These are phyloP conservation scores for Colletotrichum chrysophilum DNA, from an alignment of 2,329 filamentous ascomycete species.

Conservation along the genomic window DNA sequence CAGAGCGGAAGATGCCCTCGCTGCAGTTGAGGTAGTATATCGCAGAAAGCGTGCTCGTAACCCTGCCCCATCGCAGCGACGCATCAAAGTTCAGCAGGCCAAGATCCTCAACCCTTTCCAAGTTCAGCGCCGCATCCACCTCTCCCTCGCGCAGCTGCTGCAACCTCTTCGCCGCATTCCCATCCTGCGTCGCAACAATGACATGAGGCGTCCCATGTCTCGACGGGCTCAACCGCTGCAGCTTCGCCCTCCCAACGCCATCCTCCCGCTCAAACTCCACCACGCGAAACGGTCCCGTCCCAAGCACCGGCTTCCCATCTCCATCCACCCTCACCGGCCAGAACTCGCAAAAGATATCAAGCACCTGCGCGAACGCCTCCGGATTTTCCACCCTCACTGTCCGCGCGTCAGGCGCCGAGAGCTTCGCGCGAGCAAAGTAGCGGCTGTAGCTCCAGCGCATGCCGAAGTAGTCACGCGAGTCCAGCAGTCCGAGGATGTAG, in stretches of 20 bases:
- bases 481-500: neutral
- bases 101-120: neutral
- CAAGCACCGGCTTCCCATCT: neutral
- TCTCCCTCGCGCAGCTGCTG: neutral
- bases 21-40: conserved; percentile 12
- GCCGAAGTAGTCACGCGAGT: conserved; percentile 11
- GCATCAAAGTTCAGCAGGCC: neutral
- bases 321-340: neutral
- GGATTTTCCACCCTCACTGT: neutral
- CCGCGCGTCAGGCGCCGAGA: neutral
- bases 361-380: neutral
- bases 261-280: neutral
- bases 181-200: neutral
- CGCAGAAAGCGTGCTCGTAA: neutral
- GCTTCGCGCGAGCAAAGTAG: neutral
- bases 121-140: neutral
- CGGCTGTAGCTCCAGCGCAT: conserved; percentile 16
- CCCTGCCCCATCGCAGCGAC: neutral
- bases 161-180: neutral
- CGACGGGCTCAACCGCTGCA: neutral
- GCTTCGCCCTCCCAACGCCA: neutral
- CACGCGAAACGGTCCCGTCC: neutral
- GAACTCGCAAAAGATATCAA: conserved; percentile 6
- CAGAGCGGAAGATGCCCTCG: neutral
- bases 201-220: neutral